These are phyloP conservation scores for Rubus parviflorus DNA, from an alignment of 306 rosid species.

Conservation along the genomic window DNA sequence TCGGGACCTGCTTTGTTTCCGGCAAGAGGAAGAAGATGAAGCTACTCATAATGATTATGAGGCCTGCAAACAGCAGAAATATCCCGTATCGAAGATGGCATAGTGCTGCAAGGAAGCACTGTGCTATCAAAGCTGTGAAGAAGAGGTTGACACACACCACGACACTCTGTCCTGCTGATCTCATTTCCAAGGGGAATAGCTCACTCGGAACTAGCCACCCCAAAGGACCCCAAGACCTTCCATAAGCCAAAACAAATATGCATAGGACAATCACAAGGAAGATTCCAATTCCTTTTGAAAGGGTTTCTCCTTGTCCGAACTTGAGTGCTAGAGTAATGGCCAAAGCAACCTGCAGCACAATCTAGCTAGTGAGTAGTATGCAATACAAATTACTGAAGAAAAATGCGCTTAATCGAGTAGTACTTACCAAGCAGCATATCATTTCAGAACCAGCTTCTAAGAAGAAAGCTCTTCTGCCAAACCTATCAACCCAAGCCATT, in stretches of 20 bases:
- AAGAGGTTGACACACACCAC: constrained; percentile 93
- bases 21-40: constrained; percentile 87
- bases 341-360: constrained; percentile 54
- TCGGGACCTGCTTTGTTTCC: constrained; percentile 91
- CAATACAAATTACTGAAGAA: background rate
- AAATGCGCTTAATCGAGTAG: constrained; percentile 9
- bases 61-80: constrained; percentile 71
- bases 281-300: constrained; percentile 57
- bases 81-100: constrained; percentile 91
- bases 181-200: constrained; percentile 85
- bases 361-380: background rate
- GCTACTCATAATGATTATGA: constrained; percentile 68
- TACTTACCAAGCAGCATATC: constrained; percentile 79
- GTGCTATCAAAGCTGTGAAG: constrained; percentile 91
- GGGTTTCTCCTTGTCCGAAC: constrained; percentile 74
- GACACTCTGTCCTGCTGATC: constrained; percentile 94
- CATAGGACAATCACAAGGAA: constrained; percentile 74
- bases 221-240: constrained; percentile 98
- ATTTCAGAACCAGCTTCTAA: constrained; percentile 92
- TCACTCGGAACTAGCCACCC: constrained; percentile 99
- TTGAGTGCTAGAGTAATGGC: constrained; percentile 63
- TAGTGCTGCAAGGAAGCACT: constrained; percentile 68
- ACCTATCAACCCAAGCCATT: constrained; percentile 78
- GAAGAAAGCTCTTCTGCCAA: constrained; percentile 89
- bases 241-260: constrained; percentile 88